These are phyloP conservation scores for Baorangia bicolor DNA, from an alignment of 768 basidiomycete species.

Conservation along the genomic window DNA sequence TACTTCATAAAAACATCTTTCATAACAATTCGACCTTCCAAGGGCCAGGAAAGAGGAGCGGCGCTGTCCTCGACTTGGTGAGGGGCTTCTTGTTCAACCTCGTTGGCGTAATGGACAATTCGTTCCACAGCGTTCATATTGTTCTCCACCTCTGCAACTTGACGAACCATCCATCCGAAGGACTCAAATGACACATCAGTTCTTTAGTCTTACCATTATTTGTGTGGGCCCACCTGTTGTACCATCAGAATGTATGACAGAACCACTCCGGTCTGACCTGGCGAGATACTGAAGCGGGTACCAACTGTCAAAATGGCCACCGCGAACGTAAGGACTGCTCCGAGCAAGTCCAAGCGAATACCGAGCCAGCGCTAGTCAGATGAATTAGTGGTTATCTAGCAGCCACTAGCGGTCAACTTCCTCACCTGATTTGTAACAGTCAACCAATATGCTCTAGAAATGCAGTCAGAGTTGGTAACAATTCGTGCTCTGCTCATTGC, in stretches of 20 bases:
- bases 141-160: slow-evolving; percentile 86
- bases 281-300: slow-evolving; percentile 70
- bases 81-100: slow-evolving; percentile 80
- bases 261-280: slow-evolving; percentile 73
- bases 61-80: slow-evolving; percentile 60
- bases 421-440: slow-evolving; percentile 76
- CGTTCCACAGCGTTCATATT: slow-evolving; percentile 93
- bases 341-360: slow-evolving; percentile 85
- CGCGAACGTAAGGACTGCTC: slow-evolving; percentile 65
- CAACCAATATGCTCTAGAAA: slow-evolving; percentile 73
- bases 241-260: slow-evolving; percentile 79
- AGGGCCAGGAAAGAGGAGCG: slow-evolving; percentile 71
- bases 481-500: neutral
- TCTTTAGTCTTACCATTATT: neutral
- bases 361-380: slow-evolving; percentile 72
- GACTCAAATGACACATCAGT: slow-evolving; percentile 34
- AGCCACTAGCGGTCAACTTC: neutral
- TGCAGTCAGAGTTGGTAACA: neutral
- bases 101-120: slow-evolving; percentile 75
- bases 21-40: slow-evolving; percentile 69
- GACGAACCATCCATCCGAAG: slow-evolving; percentile 75
- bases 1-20: slow-evolving; percentile 78
- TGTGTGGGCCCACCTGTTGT: slow-evolving; percentile 55
- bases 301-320: slow-evolving; percentile 80
- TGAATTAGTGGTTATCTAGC: neutral